Evolutionary conservation across 352 stramenopile species (phyloP), one percentile per base, ranked within the genome.

Genomic region (Globisporangium yorkense): DNA sequence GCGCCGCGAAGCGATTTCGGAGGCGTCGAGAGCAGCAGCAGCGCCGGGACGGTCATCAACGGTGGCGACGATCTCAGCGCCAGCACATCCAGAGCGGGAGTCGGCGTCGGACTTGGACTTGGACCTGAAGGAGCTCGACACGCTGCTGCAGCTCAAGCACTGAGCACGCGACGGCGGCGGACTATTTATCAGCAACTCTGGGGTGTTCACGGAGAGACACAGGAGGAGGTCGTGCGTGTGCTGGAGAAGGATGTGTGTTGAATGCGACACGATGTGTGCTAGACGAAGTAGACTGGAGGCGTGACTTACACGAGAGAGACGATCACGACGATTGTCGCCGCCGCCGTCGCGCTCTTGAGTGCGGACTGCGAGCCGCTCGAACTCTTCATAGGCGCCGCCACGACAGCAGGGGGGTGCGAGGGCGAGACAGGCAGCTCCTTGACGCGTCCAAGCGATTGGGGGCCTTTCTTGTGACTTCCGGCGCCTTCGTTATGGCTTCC

Each of bases 281-380:
- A 35, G 29, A 39, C 8, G 41, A 31, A 31, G 33, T 31, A 9
- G n/a, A 2, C 39, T 16, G 5, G n/a, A 33, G 10, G 31, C n/a
- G 33, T 0, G 20, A 49, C 45, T 40, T 27, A 55, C 46, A 54
- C 43, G 13, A 61, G 39, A 8, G 16, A 49, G 24, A 55, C 37
- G 39, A 61, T 49, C 35, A 48, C 27, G 33, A 55, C 56, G 33
- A 24, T 50, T 16, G 56, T 61, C 37, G 47, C 33, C 15, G 37
- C 16, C 15, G 39, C 56, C 4, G 56, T 37, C 6, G 39, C 46
- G 15, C 37, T 35, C 21, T 8, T 16, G 37, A 55, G 31, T 35
- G 55, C 35, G 6, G 33, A 18, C 12, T 29, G 51, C 21, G 54
- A 24, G 33, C 29, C 40, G 37, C 9, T 24, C 21, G 55, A 54